Evolutionary conservation across 2,329 filamentous ascomycete species (phyloP).

Genomic region (Alternaria conjuncta): DNA sequence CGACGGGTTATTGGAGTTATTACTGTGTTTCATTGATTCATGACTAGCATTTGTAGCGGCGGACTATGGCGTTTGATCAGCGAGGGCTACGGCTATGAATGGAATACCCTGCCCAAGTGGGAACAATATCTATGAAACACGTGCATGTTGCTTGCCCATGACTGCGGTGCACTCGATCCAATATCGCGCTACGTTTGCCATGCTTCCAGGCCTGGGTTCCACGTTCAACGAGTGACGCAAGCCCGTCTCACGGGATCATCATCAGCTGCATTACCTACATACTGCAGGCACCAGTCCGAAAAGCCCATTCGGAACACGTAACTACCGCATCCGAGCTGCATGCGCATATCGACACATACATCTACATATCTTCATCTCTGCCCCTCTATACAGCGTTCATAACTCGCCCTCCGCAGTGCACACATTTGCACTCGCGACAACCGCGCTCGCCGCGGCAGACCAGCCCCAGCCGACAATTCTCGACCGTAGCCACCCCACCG

Average conservation of each 20-base stretch:
- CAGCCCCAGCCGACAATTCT: constrained; percentile 8
- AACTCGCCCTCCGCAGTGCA: neutral
- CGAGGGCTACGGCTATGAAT: neutral
- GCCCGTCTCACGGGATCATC: constrained; percentile 1
- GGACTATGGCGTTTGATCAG: constrained; percentile 1
- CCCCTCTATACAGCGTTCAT: neutral
- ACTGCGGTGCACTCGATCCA: neutral
- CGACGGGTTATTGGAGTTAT: neutral
- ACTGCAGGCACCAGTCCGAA: neutral
- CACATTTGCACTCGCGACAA: constrained; percentile 14
- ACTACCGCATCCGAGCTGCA: constrained; percentile 1
- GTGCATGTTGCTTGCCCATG: neutral
- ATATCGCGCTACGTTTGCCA: constrained; percentile 2
- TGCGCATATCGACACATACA: neutral
- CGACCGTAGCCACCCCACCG: constrained; percentile 13
- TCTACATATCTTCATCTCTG: neutral
- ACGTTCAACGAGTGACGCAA: constrained; percentile 3
- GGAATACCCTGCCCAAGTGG: neutral
- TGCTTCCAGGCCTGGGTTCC: neutral
- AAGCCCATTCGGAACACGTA: neutral
- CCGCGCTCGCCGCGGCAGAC: constrained; percentile 27
- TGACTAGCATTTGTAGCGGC: neutral
- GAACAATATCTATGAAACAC: neutral
- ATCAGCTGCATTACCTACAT: neutral
- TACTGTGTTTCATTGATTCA: neutral